Evolutionary conservation across 495 filamentous ascomycete genomes (phyloP), one percentile per base, ranked within the genome.

Genomic region (Xylaria palmicola): DNA sequence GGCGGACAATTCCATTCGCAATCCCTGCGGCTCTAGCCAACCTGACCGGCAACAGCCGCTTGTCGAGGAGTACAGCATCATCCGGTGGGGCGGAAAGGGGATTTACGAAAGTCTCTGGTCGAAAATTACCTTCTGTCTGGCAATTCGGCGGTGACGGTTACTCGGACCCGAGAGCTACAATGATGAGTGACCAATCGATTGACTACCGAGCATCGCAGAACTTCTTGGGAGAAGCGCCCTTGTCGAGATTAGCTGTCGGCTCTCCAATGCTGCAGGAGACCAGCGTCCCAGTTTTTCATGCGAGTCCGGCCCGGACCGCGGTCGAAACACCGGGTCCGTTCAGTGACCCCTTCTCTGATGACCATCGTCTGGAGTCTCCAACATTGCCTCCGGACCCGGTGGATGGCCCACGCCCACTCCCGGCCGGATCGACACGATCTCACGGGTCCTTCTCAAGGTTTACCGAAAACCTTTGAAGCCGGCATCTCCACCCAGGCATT

Each of bases 121-220:
- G 85, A 54, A 91, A 91, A 64, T 75, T 93, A n/a, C 79, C 83
- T 5, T 85, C 90, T 15, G 88, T 91, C 4, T 74, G 91, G 34
- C 80, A 83, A 37, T 82, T 82, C 34, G 87, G 89, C 44, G 87
- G 88, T 19, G 86, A 91, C 69, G 88, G 88, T 3, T 91, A 86
- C 66, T 83, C 83, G 59, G 88, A 85, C 53, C 75, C 79, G n/a
- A 73, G 73, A 60, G 74, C 68, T 26, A 81, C 77, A 57, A 61
- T 75, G 20, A 62, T 79, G 59, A 80, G 76, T 65, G 75, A 74
- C 49, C 68, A 69, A 48, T 79, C 80, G 30, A 74, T 77, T 39
- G 81, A 79, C 30, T 84, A 81, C 62, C 69, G 79, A 10, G 79
- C 81, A 45, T 83, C 79, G 12, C 71, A 75, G 45, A 72, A 74